A percentile compares a stretch with the other conserved stretches of the same genome.
Conservation (phyloP, 2,329 filamentous ascomycete genomes). For the Colletotrichum karsti region DNA sequence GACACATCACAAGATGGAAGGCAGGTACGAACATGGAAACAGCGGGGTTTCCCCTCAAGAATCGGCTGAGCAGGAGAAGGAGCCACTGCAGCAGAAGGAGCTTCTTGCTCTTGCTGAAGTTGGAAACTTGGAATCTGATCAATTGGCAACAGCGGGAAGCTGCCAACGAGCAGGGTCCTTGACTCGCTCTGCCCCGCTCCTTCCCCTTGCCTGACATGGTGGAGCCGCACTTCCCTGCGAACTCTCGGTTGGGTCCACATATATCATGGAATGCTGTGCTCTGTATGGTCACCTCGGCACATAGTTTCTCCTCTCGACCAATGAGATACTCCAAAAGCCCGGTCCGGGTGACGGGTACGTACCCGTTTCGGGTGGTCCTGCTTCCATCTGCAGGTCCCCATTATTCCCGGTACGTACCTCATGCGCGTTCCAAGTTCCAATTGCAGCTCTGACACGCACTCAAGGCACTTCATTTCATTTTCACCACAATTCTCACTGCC, state of each 20-base stretch:
- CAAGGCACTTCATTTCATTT: constrained; percentile 8
- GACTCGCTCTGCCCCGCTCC: constrained; percentile 17
- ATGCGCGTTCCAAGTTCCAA: constrained; percentile 21
- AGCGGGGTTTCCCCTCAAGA: neutral
- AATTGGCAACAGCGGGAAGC: constrained; percentile 6
- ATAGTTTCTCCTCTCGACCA: neutral
- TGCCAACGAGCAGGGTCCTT: constrained; percentile 10
- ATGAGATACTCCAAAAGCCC: neutral
- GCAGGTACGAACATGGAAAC: neutral
- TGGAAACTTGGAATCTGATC: constrained; percentile 13
- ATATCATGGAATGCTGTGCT: constrained; percentile 8
- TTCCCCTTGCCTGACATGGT: constrained; percentile 4
- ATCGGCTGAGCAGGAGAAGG: neutral
- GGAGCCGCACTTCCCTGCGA: neutral
- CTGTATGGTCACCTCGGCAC: neutral
- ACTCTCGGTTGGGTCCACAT: constrained; percentile 1
- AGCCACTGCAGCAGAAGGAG: neutral
- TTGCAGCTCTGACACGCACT: constrained; percentile 13
- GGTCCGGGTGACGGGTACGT: neutral
- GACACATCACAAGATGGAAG: neutral
- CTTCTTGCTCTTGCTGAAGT: too few relatives aligned
- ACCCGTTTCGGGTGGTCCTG: neutral
- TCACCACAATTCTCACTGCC: too few relatives aligned
- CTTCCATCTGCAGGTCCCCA: constrained; percentile 3
- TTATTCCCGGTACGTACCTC: neutral